Evolutionary conservation across 495 filamentous ascomycete species (phyloP), one percentile per base, ranked within the genome.

Genomic region (Terfezia boudieri): DNA sequence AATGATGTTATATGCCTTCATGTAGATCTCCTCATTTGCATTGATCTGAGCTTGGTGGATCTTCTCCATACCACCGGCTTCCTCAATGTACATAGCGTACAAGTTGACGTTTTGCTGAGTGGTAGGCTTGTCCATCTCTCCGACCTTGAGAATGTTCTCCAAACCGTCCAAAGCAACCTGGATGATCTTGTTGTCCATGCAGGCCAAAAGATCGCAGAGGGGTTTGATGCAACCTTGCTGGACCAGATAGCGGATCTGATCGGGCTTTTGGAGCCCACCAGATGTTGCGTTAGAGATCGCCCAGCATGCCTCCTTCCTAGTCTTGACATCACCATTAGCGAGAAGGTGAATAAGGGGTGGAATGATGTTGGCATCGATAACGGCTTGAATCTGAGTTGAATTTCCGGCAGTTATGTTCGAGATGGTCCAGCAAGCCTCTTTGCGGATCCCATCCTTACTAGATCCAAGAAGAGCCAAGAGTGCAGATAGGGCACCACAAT

Each of bases 1-100:
- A 63, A 99, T 99, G 71, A 99, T 96, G 74, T 90, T 95, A 74
- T 94, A 99, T 0, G 92, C 93, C 79, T 99, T 99, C 90, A 99
- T 95, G 76, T 99, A 99, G 61, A 99, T 99, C 71, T 99, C 92
- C 71, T 96, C 92, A 71, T 99, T 99, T 71, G 92, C 89, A 61
- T 99, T 99, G 71, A 89, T 94, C 74, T 99, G 92, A 78, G 90
- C 94, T 61, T 95, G 88, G 69, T 99, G 92, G 64, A 99, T 95
- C 80, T 95, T 96, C 73, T 95, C 88, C 92, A 99, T 99, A 59
- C 92, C 92, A 59, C 85, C 86, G 56, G 87, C 90, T 67, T 99
- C 92, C 71, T 99, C 92, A 61, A 99, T 99, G 72, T 90, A 94
- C 58, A 99, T 76, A 36, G 92, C 92, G 67, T 89, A 99, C 54